Evolutionary conservation across 192 early-diverging fungal species (phyloP), one percentile per base, ranked within the genome.

Genomic region (Gryganskiella cystojenkinii): DNA sequence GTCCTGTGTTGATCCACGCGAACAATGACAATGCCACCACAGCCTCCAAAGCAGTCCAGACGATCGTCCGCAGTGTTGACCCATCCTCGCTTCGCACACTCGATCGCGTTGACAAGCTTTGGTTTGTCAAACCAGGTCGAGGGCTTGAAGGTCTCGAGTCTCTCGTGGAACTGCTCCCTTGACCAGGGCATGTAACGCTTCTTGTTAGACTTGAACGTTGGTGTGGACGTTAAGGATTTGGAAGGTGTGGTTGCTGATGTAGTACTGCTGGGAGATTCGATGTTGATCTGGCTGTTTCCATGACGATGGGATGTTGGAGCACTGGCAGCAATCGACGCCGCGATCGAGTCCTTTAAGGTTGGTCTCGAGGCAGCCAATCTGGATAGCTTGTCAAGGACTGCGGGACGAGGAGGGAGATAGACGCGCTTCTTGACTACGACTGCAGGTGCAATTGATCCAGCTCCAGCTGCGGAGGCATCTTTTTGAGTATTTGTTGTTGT

Each of bases 121-220:
- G 74, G 74, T 24, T 78, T 78, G 49, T 78, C 74, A 22, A 78
- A 78, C 74, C 74, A 78, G 0, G 74, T 78, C 0, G 74, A 78
- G 10, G 74, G 74, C 34, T 64, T 68, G 45, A 78, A 78, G 4
- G 74, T 69, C 61, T 78, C 61, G 5, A 78, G 67, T 45, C 74
- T 52, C 31, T 69, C 61, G 7, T 78, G 65, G 19, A 78, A 78
- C 15, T 78, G 74, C 8, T 78, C 74, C 19, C 74, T 56, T 2
- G 74, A 78, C 74, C 74, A 78, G 0, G 74, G 74, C 33, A 78
- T 30, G 46, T 64, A 78, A 17, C 59, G 34, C 60, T 37, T 56
- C 30, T 63, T 76, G 43, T 9, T 51, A 14, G 28, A 46, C 46
- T 27, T 55, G 17, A 24, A 20, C 28, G 58, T 52, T 30, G 50